phyloP scores from a whole-genome alignment of 164 flowering plant genomes.

The Berberis thunbergii region DNA sequence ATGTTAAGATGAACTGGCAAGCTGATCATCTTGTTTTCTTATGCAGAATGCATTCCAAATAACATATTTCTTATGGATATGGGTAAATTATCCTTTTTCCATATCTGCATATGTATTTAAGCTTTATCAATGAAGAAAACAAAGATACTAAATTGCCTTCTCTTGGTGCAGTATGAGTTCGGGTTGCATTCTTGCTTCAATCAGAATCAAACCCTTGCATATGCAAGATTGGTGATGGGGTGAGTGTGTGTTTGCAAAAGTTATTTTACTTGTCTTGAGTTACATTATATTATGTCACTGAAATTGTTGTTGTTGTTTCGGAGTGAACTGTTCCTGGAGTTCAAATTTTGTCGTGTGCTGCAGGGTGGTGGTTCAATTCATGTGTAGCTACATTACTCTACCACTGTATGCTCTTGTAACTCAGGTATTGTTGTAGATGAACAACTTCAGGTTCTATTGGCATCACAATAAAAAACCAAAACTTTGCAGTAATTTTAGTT shows the following conservation, averaged over 20 bases:
- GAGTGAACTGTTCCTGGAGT: not conserved
- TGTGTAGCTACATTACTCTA: slow-evolving; percentile 93
- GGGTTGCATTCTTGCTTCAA: slow-evolving; percentile 55
- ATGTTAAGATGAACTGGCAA: not conserved
- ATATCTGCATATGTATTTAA: not conserved
- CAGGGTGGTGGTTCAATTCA: slow-evolving; percentile 62
- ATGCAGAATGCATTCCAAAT: slow-evolving; percentile 92
- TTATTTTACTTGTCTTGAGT: not conserved
- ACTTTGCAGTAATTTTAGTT: not conserved
- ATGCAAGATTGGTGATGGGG: slow-evolving; percentile 61
- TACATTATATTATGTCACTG: not conserved
- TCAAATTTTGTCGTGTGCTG: not conserved
- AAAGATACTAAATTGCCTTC: not conserved
- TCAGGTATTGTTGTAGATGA: slow-evolving; percentile 42
- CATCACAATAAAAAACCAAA: not conserved
- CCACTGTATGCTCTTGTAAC: slow-evolving; percentile 95
- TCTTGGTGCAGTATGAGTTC: slow-evolving; percentile 45
- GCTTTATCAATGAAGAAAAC: not conserved
- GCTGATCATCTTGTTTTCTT: slow-evolving; percentile 6
- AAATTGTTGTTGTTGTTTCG: too few species aligned
- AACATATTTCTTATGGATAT: slow-evolving; percentile 88
- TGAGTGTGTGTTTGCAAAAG: slow-evolving; percentile 22
- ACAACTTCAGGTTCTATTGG: not conserved
- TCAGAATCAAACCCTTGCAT: slow-evolving; percentile 23
- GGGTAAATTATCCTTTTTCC: slow-evolving; percentile 47